phyloP scores from a whole-genome alignment of 495 filamentous ascomycete species.

The Melanomma pulvis-pyrius region DNA sequence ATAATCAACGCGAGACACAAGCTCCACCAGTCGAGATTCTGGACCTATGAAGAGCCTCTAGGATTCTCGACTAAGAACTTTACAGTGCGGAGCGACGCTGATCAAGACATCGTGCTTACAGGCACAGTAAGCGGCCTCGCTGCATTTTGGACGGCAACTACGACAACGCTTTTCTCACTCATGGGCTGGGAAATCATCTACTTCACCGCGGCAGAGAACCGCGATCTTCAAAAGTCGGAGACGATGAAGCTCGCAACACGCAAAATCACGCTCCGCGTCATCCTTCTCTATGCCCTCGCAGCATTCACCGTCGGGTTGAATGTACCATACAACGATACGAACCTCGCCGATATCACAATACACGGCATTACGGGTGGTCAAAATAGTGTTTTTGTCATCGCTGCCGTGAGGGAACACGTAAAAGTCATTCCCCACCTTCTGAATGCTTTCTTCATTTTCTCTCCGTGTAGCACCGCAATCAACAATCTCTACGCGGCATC shows the following conservation, averaged over 20 bases:
- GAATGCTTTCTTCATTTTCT: conserved; percentile 54
- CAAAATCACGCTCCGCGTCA: conserved; percentile 52
- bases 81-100: conserved; percentile 16
- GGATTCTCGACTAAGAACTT: conserved; percentile 38
- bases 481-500: conserved; percentile 53
- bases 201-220: conserved; percentile 52
- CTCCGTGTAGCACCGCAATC: conserved; percentile 49
- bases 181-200: conserved; percentile 55
- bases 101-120: conserved; percentile 13
- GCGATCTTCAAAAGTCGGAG: conserved; percentile 47
- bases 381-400: conserved; percentile 52
- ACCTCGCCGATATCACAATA: conserved; percentile 26
- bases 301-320: conserved; percentile 49
- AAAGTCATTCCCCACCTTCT: conserved; percentile 49
- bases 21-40: conserved; percentile 36
- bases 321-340: conserved; percentile 49
- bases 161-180: conserved; percentile 50
- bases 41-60: conserved; percentile 44
- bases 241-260: conserved; percentile 54
- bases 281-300: conserved; percentile 49
- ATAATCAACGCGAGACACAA: conserved; percentile 9
- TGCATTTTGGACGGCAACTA: conserved; percentile 50
- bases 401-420: conserved; percentile 49
- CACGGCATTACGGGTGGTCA: conserved; percentile 48
- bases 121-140: conserved; percentile 36